Base-by-base conservation (phyloP, 495 filamentous ascomycete genomes). In the Tuber aestivum region DNA sequence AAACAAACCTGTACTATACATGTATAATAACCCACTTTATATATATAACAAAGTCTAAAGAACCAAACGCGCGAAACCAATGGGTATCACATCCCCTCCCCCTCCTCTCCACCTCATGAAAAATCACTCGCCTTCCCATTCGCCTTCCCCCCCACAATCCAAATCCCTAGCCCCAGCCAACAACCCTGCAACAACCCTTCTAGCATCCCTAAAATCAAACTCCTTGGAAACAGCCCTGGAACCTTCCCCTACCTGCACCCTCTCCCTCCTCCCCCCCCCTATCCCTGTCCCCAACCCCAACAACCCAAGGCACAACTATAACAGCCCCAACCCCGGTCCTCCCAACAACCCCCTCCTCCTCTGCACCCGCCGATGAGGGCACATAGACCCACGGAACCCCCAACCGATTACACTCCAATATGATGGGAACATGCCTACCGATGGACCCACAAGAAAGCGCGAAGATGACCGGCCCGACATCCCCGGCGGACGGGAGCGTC, bases 161-260 rank as follows among this genome's bases (percentile, higher is more conserved):
- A 65, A 65, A 65, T 65, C 56, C 27, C 56, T 32, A 18, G 14
- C 27, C 56, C 2, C 56, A 16, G n/a, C 56, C 56, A 65, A 35
- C 56, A 65, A 65, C 27, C 56, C 56, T 12, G 27, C 56, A 35
- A 65, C 56, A 32, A 65, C 56, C n/a, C 56, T 65, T 27, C 56
- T 65, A 16, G 56, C 56, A 65, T 65, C 56, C 56, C n/a, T 65
- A 61, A 61, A 61, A 61, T 61, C 12, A 61, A 61, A 61, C 10
- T 61, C 50, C 50, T 32, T 61, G 16, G 50, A 10, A 61, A 61
- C 50, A 61, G 50, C 50, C 50, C n/a, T 61, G 3, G 50, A 8
- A 12, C 50, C 50, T 12, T 61, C 50, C n/a, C 50, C 50, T 4
- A 32, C n/a, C n/a, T 27, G 23, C n/a, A 61, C n/a, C 7, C 20